Percentiles rank a stretch among this genome's conserved stretches.
Evolutionary conservation across 1,139 yeast genomes (phyloP).

Genomic region (Entelexis sorbosivorans): DNA sequence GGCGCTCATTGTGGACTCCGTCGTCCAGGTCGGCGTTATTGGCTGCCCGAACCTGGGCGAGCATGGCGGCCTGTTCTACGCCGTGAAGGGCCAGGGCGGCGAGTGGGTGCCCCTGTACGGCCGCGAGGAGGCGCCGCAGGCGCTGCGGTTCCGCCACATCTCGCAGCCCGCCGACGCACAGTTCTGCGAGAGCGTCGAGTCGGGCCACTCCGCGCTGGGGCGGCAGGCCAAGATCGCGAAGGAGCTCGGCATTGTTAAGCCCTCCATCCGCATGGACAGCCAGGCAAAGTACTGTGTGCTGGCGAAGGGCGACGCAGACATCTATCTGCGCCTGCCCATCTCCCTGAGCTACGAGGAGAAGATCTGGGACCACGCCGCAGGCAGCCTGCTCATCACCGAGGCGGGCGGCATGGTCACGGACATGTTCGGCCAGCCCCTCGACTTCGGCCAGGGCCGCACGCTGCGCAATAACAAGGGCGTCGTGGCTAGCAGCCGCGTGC

Average conservation of each 20-base stretch:
- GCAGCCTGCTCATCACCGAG: slow-evolving; percentile 71
- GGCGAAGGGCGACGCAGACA: slow-evolving; percentile 85
- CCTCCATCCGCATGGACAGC: slow-evolving; percentile 57
- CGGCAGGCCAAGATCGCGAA: slow-evolving; percentile 69
- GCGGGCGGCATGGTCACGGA: slow-evolving; percentile 91
- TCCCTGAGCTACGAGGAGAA: slow-evolving; percentile 71
- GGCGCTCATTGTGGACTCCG: slow-evolving; percentile 76
- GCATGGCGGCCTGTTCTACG: slow-evolving; percentile 64
- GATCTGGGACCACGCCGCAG: slow-evolving; percentile 99
- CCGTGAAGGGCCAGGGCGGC: slow-evolving; percentile 65
- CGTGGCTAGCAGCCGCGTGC: slow-evolving; percentile 42
- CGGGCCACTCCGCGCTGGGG: slow-evolving; percentile 86
- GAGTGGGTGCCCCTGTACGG: slow-evolving; percentile 31
- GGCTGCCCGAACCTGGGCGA: slow-evolving; percentile 79
- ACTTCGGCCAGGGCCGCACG: slow-evolving; percentile 81
- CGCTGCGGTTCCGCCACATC: slow-evolving; percentile 29
- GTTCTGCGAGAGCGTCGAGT: slow-evolving; percentile 94
- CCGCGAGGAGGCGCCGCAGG: slow-evolving; percentile 18
- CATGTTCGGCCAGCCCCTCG: slow-evolving; percentile 53
- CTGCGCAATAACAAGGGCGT: slow-evolving; percentile 71
- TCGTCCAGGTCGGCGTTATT: slow-evolving; percentile 78
- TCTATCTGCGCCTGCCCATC: slow-evolving; percentile 78
- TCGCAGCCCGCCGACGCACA: slow-evolving; percentile 38
- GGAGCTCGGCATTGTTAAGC: slow-evolving; percentile 50
- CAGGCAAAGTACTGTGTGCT: slow-evolving; percentile 92